phyloP scores from a whole-genome alignment of 2,329 filamentous ascomycete species.

The Arachnomyces sp. region DNA sequence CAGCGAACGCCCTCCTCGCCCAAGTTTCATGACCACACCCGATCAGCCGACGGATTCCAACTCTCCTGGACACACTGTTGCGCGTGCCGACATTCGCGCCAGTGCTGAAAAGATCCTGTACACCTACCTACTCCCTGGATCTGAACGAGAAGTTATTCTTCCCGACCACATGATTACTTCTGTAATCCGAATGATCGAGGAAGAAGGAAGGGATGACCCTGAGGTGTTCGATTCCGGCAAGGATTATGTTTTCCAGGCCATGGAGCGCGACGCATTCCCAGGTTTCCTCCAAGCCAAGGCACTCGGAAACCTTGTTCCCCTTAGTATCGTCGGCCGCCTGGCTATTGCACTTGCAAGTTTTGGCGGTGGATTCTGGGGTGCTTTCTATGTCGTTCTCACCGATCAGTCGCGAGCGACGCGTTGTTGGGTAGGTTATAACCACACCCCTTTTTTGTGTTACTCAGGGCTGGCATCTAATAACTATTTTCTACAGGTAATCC shows the following conservation, averaged over 20 bases:
- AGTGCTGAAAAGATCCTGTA: conserved; percentile 99
- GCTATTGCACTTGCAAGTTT: conserved; percentile 78
- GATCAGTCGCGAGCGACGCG: conserved; percentile 64
- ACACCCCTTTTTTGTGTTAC: too few relatives aligned
- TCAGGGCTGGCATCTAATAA: too few relatives aligned
- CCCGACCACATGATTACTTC: conserved; percentile 78
- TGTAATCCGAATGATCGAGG: conserved; percentile 81
- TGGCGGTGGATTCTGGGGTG: conserved; percentile 90
- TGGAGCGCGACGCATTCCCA: conserved; percentile 98
- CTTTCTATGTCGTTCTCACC: conserved; percentile 87
- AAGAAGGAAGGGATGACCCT: conserved; percentile 84
- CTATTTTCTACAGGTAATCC: conserved; percentile 50
- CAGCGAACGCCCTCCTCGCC: conserved; percentile 42
- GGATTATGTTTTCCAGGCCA: conserved; percentile 98
- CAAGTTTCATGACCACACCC: conserved; percentile 55
- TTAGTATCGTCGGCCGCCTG: conserved; percentile 76
- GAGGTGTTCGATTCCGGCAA: conserved; percentile 97
- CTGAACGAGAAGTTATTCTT: conserved; percentile 90
- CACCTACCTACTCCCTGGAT: conserved; percentile 88
- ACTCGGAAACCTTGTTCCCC: conserved; percentile 86
- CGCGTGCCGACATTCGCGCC: conserved; percentile 80
- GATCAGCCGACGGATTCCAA: conserved; percentile 63
- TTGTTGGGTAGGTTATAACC: conserved; percentile 65
- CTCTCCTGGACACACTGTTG: conserved; percentile 74
- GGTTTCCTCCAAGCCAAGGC: conserved; percentile 93